Percentiles rank a stretch among this genome's conserved stretches.
These are phyloP conservation scores for Erodium maritimum DNA, from an alignment of 345 rosid genomes.

Conservation along the genomic window DNA sequence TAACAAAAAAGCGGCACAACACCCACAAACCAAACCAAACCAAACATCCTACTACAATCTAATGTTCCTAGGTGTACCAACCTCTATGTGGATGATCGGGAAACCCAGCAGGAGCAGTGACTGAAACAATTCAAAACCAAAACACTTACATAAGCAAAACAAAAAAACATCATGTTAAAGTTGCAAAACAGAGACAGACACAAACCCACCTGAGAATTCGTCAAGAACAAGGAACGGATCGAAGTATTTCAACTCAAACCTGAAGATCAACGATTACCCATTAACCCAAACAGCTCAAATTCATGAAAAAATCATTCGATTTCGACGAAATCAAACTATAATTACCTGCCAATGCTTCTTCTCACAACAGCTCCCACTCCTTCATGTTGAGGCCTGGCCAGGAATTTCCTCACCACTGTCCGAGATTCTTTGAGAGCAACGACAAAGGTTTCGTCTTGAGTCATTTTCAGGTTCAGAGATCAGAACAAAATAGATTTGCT, in stretches of 20 bases:
- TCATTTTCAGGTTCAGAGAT: slow-evolving; percentile 12
- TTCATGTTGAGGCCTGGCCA: slow-evolving; percentile 83
- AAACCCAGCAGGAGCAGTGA: slow-evolving; percentile 77
- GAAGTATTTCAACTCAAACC: slow-evolving; percentile 77
- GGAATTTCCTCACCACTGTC: slow-evolving; percentile 53
- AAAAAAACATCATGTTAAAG: neutral
- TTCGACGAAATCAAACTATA: neutral
- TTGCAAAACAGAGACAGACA: slow-evolving; percentile 5
- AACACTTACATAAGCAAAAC: slow-evolving; percentile 4
- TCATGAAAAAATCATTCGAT: neutral
- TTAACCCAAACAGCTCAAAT: slow-evolving; percentile 5
- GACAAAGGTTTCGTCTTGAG: slow-evolving; percentile 15
- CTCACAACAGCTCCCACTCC: slow-evolving; percentile 81
- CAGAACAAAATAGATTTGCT: neutral
- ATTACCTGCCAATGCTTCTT: slow-evolving; percentile 88
- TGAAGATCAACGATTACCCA: slow-evolving; percentile 18
- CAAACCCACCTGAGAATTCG: slow-evolving; percentile 65
- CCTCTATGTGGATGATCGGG: slow-evolving; percentile 99
- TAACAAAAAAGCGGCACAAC: too few species aligned
- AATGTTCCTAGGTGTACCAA: too few species aligned
- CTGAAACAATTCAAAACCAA: slow-evolving; percentile 20
- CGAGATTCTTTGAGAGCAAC: slow-evolving; percentile 27
- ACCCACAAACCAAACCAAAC: too few species aligned
- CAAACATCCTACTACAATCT: too few species aligned
- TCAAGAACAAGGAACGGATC: slow-evolving; percentile 80